These are phyloP conservation scores for Parathielavia appendiculata DNA, from an alignment of 495 filamentous ascomycete species.

Conservation along the genomic window DNA sequence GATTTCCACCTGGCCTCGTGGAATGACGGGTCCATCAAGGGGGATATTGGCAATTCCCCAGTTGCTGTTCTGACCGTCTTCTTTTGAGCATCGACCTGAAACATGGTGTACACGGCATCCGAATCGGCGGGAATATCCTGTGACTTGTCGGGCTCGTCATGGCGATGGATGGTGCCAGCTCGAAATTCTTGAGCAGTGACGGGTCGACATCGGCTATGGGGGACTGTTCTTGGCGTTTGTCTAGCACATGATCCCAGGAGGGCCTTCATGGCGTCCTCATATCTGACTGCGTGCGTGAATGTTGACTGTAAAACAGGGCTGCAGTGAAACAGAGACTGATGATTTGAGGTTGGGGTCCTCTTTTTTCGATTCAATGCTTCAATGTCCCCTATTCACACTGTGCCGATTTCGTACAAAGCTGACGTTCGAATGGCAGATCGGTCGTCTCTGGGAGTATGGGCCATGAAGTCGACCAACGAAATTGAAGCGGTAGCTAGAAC, in stretches of 20 bases:
- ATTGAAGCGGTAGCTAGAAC: too few species aligned
- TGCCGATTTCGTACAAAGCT: too few species aligned
- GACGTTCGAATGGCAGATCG: too few species aligned
- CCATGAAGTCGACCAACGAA: too few species aligned
- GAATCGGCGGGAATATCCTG: background rate
- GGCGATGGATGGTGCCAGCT: background rate
- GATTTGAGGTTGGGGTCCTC: too few species aligned
- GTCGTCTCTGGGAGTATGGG: too few species aligned
- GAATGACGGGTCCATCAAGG: slow-evolving; percentile 47
- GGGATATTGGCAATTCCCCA: slow-evolving; percentile 45
- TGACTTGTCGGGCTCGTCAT: background rate
- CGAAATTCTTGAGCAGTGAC: background rate
- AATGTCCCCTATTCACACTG: too few species aligned
- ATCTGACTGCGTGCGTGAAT: background rate
- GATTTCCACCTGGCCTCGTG: slow-evolving; percentile 34
- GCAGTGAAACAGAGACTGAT: too few species aligned
- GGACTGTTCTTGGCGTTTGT: background rate
- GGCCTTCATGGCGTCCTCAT: background rate
- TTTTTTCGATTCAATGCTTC: too few species aligned
- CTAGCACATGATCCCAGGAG: background rate
- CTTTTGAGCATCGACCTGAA: slow-evolving; percentile 28
- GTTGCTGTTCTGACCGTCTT: slow-evolving; percentile 38
- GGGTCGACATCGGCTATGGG: background rate
- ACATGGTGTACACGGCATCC: background rate
- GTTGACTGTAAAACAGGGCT: background rate